Conservation (phyloP, 108 stramenopile species). For the Seminavis robusta region DNA sequence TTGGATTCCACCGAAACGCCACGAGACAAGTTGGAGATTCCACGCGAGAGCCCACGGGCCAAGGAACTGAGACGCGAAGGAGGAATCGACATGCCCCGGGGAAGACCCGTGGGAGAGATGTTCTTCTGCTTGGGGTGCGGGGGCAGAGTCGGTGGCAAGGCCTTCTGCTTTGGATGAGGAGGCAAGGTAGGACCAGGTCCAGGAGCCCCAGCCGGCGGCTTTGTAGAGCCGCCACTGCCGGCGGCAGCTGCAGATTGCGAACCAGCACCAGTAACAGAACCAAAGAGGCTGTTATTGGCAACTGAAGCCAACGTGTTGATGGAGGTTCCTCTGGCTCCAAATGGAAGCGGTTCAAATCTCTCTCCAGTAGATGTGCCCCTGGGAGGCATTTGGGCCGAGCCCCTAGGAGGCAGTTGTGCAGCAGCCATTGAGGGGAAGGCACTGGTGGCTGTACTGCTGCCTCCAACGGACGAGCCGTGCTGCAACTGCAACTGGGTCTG, state of each 20-base stretch:
- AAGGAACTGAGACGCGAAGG: conserved; percentile 30
- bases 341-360: too few relatives aligned
- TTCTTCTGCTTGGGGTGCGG: conserved; percentile 84
- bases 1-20: conserved; percentile 45
- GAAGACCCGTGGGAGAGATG: too few relatives aligned
- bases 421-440: not conserved
- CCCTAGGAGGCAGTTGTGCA: too few relatives aligned
- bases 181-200: not conserved
- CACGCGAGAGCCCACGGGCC: conserved; percentile 42
- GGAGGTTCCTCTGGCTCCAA: not conserved
- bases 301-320: not conserved
- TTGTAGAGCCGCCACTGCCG: too few relatives aligned
- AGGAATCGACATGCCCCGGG: conserved; percentile 20
- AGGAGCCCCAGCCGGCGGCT: too few relatives aligned
- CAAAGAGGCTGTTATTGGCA: not conserved
- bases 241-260: not conserved
- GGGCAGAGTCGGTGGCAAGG: conserved; percentile 46
- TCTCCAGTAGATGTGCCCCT: too few relatives aligned
- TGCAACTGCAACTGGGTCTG: conserved; percentile 16
- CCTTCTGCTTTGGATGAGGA: not conserved
- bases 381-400: too few relatives aligned
- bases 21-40: conserved; percentile 41
- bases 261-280: not conserved
- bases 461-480: conserved; percentile 1
- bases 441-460: not conserved